Base-by-base conservation (phyloP, 805 yeast genomes). In the Kazachstania bromeliacearum region DNA sequence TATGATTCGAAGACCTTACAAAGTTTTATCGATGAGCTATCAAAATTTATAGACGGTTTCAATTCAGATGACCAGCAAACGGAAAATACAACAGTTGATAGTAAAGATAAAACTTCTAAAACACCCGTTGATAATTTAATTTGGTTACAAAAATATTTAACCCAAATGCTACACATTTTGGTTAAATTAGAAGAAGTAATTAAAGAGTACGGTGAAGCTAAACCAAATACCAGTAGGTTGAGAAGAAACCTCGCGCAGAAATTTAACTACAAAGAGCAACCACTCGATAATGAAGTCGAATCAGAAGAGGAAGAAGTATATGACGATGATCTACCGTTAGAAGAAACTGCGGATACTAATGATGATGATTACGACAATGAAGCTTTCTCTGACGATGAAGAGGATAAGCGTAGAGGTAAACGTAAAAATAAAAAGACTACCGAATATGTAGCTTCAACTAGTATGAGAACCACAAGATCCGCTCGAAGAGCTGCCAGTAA, bases 151-250 rank as follows among this genome's bases (percentile, higher is more conserved):
- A 48, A 49, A 1, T 53, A 43, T 22, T 33, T 55, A 22, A 21
- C 38, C 7, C 45, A 45, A n/a, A 32, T 54, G 35, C 42, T 42
- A 14, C 39, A 40, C 31, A 62, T 85, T 20, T 66, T 85, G 45
- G 45, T 61, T n/a, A 83, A 77, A 49, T 83, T 67, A 54, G 85
- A 79, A 59, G 64, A 68, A 41, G 66, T 85, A 14, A 45, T 44
- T 12, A 35, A 28, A 12, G 38, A 40, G 10, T 36, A 42, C 14
- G 36, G 22, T 7, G 40, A 36, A 4, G 37, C 31, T 28, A 47
- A 34, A 5, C 34, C 27, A 12, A 43, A 33, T 19, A 36, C 31
- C n/a, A 29, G 41, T 23, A 36, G 27, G 9, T 24, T 38, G n/a
- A 48, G 45, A 27, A 45, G 40, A 27, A 40, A 14, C 13, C n/a